Conservation (phyloP, 495 filamentous ascomycete genomes). For the Pyrenopolyporus hunteri region DNA sequence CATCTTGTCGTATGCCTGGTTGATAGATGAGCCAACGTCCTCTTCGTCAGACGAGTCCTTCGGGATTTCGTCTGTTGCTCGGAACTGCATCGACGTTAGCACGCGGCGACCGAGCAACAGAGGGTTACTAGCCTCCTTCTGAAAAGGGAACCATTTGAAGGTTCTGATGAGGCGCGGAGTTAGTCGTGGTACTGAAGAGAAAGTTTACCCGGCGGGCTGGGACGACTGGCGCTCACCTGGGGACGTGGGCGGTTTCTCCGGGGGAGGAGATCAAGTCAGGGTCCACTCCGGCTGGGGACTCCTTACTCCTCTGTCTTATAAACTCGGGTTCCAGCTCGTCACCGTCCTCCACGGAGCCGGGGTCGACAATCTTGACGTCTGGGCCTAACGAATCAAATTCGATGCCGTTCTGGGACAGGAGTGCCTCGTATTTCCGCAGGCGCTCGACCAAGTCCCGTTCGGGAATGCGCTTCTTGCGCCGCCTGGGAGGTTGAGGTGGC, state of each 20-base stretch:
- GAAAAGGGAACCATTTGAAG: conserved; percentile 51
- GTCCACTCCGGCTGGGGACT: conserved; percentile 35
- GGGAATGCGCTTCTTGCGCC: conserved; percentile 62
- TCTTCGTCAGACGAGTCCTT: conserved; percentile 68
- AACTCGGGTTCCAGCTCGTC: conserved; percentile 57
- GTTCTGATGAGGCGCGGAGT: conserved; percentile 29
- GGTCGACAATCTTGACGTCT: conserved; percentile 50
- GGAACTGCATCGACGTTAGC: conserved; percentile 45
- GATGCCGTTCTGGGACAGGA: conserved; percentile 59
- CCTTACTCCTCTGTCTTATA: conserved; percentile 38
- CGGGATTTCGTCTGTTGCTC: conserved; percentile 47
- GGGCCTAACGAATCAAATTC: conserved; percentile 52
- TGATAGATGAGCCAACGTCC: conserved; percentile 57
- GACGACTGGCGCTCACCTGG: conserved; percentile 22
- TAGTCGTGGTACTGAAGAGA: conserved; percentile 11
- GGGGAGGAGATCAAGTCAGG: conserved; percentile 39
- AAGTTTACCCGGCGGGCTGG: conserved; percentile 18
- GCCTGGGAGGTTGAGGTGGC: conserved; percentile 63
- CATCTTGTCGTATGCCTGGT: conserved; percentile 61
- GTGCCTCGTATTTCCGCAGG: conserved; percentile 60
- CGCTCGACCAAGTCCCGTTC: conserved; percentile 59
- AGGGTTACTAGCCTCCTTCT: conserved; percentile 48
- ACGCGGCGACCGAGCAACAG: background rate
- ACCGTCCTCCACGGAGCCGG: conserved; percentile 52
- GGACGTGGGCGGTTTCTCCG: conserved; percentile 39